Conservation (phyloP, 2,329 filamentous ascomycete species). For the Trichoderma semiorbis region DNA sequence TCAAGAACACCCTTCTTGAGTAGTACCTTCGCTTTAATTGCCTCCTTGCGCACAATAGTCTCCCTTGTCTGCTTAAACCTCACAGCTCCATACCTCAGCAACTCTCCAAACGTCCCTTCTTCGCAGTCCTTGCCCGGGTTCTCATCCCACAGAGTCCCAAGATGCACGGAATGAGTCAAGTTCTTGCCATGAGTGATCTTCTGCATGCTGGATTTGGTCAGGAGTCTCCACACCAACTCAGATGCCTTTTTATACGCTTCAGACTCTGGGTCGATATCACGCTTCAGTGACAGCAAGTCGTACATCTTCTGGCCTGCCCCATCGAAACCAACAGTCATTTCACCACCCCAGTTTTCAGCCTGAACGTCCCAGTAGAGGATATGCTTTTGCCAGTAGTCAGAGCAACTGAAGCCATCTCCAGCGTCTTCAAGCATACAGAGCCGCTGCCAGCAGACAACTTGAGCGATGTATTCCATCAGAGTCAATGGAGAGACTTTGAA, state of each 20-base stretch:
- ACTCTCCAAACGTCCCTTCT: neutral
- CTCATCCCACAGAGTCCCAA: neutral
- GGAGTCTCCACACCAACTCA: neutral
- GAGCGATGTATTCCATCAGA: conserved; percentile 33
- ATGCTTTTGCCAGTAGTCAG: conserved; percentile 32
- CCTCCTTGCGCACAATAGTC: neutral
- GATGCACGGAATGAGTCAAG: neutral
- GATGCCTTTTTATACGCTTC: neutral
- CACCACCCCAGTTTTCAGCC: conserved; percentile 22
- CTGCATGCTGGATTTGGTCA: neutral
- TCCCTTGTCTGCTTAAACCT: neutral
- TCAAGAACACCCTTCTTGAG: neutral
- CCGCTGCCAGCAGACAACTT: conserved; percentile 31
- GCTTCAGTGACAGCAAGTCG: neutral
- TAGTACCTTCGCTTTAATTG: neutral
- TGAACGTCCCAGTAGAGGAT: conserved; percentile 23
- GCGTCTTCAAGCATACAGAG: conserved; percentile 34
- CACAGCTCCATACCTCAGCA: neutral
- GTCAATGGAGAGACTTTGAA: conserved; percentile 25
- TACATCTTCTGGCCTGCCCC: neutral
- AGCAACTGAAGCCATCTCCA: conserved; percentile 32
- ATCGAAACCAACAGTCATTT: neutral
- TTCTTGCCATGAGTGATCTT: neutral
- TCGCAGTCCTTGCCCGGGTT: neutral
- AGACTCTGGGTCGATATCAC: neutral